Base-by-base conservation (phyloP, 2,329 filamentous ascomycete species). In the Aspergillus sergii region DNA sequence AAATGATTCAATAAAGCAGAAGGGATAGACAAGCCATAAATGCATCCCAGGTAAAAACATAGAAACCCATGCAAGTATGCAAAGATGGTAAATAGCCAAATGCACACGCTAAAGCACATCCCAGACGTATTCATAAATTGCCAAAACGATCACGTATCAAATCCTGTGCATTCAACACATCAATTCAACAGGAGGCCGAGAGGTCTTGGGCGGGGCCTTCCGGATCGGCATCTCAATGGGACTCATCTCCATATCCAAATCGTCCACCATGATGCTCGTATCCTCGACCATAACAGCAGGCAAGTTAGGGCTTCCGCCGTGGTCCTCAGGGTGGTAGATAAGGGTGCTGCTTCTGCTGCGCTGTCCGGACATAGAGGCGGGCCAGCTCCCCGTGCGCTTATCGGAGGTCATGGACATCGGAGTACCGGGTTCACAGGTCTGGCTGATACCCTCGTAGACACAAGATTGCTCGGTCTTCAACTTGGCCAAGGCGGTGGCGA, bases 221-320 rank as follows among this genome's bases (percentile, higher is more conserved):
- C 73, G 77, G 10, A 78, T 73, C 12, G 75, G 71, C 58, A 73
- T 76, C 56, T 84, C 83, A 62, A 82, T 77, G 1, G 74, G 74
- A 56, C 78, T 79, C 69, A 75, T 70, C 7, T 79, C 79, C 46
- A 78, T 64, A 34, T 85, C 84, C 43, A 79, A 81, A 62, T 82
- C 69, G n/a, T 78, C 80, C 2, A 81, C 79, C 32, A 73, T 79
- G 19, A 73, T 51, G 2, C 80, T 86, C 14, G 84, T 87, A 74
- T 89, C 87, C 73, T 88, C 86, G 2, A 90, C 86, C 71, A 86
- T 85, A 43, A 90, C 88, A 2, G 86, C 86, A 1, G 88, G 88
- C 45, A 90, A 74, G 66, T 83, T 79, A 0, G 86, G 86, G 61
- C 82, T 86, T 62, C 85, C 79, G 2, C 87, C 87, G 67, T 89